Percentiles rank a stretch among this genome's conserved stretches.
Evolutionary conservation across 2,329 filamentous ascomycete species (phyloP).

Genomic region (Hypoxylon sp.): DNA sequence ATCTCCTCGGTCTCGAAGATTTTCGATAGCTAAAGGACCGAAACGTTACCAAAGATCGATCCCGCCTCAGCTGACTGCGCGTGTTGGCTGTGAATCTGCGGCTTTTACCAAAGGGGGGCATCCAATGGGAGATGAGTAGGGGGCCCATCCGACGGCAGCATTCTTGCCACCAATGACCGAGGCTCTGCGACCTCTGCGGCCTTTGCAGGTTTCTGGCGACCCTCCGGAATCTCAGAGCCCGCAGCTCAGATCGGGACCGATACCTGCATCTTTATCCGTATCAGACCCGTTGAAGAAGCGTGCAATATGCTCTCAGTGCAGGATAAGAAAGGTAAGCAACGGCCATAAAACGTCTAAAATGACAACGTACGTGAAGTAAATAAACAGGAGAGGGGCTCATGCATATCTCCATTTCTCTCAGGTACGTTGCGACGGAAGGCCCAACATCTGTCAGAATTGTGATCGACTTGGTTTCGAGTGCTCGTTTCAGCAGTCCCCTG

Average conservation of each 20-base stretch:
- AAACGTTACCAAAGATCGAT: conserved; percentile 1
- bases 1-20: not conserved
- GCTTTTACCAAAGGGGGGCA: not conserved
- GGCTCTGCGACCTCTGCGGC: conserved; percentile 39
- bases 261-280: conserved; percentile 13
- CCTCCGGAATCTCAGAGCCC: conserved; percentile 13
- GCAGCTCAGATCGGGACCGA: conserved; percentile 6
- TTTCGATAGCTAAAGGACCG: conserved; percentile 8
- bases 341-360: not conserved
- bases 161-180: conserved; percentile 39
- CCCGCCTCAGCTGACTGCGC: conserved; percentile 6
- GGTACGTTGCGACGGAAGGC: conserved; percentile 46
- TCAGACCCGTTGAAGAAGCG: conserved; percentile 32
- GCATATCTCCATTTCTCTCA: conserved; percentile 7
- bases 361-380: not conserved
- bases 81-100: conserved; percentile 14
- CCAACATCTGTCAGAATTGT: conserved; percentile 46
- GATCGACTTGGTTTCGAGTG: conserved; percentile 47
- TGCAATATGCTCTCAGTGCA: conserved; percentile 43
- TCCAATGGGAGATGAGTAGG: conserved; percentile 18
- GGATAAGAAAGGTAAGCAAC: conserved; percentile 41
- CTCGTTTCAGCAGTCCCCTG: conserved; percentile 45
- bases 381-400: not conserved
- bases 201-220: conserved; percentile 33
- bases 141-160: conserved; percentile 5